Percentiles rank a stretch among this genome's conserved stretches.
These are phyloP conservation scores for Lithocarpus polystachyus DNA, from an alignment of 306 rosid genomes.

Conservation along the genomic window DNA sequence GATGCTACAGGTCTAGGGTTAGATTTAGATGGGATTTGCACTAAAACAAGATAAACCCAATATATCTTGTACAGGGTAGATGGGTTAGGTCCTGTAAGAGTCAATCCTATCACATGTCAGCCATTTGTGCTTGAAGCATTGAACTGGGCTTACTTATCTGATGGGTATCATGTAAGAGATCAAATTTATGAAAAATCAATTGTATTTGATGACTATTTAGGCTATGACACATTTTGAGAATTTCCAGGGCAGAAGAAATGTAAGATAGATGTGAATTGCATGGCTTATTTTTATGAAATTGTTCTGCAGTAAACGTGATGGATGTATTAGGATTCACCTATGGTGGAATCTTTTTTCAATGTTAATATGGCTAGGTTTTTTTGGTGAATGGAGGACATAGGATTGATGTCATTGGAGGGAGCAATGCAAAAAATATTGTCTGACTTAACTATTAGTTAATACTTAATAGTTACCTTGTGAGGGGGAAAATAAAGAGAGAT, in stretches of 20 bases:
- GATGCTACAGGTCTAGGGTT: too few species aligned
- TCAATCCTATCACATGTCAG: neutral
- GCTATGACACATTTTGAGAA: neutral
- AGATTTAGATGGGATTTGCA: too few species aligned
- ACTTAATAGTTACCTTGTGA: neutral
- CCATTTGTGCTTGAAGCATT: neutral
- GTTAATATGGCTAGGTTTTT: neutral
- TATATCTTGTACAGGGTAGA: neutral
- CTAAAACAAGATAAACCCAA: neutral
- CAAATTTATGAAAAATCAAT: neutral
- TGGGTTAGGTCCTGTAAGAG: too few species aligned
- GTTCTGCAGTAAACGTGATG: neutral
- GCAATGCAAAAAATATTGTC: neutral
- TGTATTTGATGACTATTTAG: neutral
- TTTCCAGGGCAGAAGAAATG: neutral
- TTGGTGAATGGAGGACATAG: neutral
- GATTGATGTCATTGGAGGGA: neutral
- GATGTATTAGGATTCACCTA: neutral
- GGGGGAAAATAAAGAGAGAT: too few species aligned
- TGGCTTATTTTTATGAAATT: neutral
- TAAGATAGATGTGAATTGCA: neutral
- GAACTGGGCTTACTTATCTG: neutral
- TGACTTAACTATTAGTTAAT: neutral
- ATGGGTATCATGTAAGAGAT: neutral
- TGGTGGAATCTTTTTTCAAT: neutral